Conservation (phyloP, 148 eudicot species). For the Mesembryanthemum crystallinum region DNA sequence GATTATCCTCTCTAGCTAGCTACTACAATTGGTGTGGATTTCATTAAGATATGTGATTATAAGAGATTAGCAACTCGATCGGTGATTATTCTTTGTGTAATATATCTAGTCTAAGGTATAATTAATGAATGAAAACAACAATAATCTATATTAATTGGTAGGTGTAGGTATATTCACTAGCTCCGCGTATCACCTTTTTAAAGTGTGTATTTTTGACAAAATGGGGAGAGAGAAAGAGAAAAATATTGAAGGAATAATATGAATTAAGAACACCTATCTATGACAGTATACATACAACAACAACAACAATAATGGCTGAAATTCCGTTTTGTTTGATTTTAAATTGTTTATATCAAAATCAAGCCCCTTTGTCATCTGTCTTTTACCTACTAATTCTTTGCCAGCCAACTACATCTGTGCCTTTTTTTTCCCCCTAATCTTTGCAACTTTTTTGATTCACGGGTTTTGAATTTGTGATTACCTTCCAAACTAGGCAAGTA, state of each 20-base stretch:
- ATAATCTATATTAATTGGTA: no score
- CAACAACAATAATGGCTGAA: background rate
- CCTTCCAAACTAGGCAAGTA: slow-evolving; percentile 9
- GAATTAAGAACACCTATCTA: no score
- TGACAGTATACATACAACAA: no score
- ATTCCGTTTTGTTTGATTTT: background rate
- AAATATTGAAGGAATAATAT: background rate
- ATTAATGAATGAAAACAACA: no score
- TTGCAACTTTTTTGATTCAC: background rate
- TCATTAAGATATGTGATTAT: no score
- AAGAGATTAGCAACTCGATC: no score
- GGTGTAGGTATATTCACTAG: no score
- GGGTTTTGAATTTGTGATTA: background rate
- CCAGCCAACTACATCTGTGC: slow-evolving; percentile 19
- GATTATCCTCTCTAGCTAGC: no score
- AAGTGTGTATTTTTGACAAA: background rate
- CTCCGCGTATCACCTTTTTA: background rate
- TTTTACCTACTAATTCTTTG: slow-evolving; percentile 8
- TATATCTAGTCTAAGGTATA: no score
- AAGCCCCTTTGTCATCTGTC: background rate
- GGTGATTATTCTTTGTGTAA: no score
- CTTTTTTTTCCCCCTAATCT: background rate
- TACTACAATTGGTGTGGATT: no score
- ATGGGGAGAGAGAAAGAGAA: no score
- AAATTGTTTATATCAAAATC: background rate